Evolutionary conservation across 495 filamentous ascomycete species (phyloP), one percentile per base, ranked within the genome.

Genomic region (Penicillium dipodomyicola): DNA sequence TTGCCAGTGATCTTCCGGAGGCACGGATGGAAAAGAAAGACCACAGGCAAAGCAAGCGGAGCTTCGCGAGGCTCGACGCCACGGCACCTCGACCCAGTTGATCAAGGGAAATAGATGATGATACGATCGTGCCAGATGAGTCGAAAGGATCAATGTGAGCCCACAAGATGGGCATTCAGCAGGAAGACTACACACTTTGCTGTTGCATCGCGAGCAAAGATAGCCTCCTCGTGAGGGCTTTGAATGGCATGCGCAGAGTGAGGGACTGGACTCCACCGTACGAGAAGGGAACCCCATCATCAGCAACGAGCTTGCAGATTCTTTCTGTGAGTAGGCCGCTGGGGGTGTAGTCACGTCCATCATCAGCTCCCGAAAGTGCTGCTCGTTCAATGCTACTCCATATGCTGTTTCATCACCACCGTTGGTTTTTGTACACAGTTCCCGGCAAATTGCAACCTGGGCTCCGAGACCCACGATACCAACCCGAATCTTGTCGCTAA

Each of bases 271-370:
- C 53, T 91, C 90, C 48, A 92, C 84, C n/a, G 88, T 88, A 15
- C 94, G 84, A 44, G 87, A 92, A n/a, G 94, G 94, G 63, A 99
- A 99, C 4, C 94, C 95, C 95, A 97, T 97, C 89, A 92, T 95
- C 14, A 99, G 80, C 30, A 97, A 78, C 25, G 89, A 89, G 37
- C 88, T 87, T 44, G 84, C 81, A 57, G 79, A 82, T 63, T 86
- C 82, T 65, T 86, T 85, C 33, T 82, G 72, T 0, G 85, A 80
- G 45, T 88, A 83, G 5, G 90, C 87, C 19, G 89, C 86, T 2
- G 94, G 95, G 3, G 94, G 94, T 9, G 89, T 96, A 7, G 93
- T 97, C 37, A 88, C 82, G 33, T 86, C 84, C 73, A 97, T 84
- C 56, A 97, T 77, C n/a, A 97, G 77, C 57, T 96, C 92, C 14